Evolutionary conservation across 192 early-diverging fungal species (phyloP).

Genomic region (Coemansia pectinata): DNA sequence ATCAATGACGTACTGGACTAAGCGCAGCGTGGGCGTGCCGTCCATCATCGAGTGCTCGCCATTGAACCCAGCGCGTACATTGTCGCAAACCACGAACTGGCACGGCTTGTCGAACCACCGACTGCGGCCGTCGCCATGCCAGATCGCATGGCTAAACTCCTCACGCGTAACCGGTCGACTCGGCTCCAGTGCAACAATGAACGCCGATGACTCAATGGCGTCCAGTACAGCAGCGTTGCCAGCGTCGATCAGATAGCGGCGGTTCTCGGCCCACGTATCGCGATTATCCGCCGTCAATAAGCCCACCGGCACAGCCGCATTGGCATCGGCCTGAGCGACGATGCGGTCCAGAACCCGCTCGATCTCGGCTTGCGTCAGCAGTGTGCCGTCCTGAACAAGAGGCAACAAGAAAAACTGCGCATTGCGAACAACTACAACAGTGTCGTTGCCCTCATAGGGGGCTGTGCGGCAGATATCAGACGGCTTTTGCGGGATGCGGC

Average conservation of each 20-base stretch:
- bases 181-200: slow-evolving; percentile 89
- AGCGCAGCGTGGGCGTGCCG: slow-evolving; percentile 84
- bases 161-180: slow-evolving; percentile 84
- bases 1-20: slow-evolving; percentile 77
- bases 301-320: slow-evolving; percentile 75
- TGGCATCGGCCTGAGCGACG: slow-evolving; percentile 64
- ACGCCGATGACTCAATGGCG: slow-evolving; percentile 89
- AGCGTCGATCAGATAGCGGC: slow-evolving; percentile 62
- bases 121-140: slow-evolving; percentile 94
- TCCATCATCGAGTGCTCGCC: slow-evolving; percentile 98
- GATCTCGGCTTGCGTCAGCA: slow-evolving; percentile 74
- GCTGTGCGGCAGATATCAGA: slow-evolving; percentile 75
- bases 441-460: slow-evolving; percentile 71
- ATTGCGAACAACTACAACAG: slow-evolving; percentile 82
- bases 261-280: slow-evolving; percentile 86
- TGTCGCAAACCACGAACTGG: slow-evolving; percentile 96
- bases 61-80: slow-evolving; percentile 92
- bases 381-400: slow-evolving; percentile 57
- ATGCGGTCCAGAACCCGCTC: slow-evolving; percentile 72
- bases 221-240: slow-evolving; percentile 75
- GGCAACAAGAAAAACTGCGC: slow-evolving; percentile 86
- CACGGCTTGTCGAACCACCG: slow-evolving; percentile 97
- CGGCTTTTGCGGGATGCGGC: slow-evolving; percentile 86
- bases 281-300: slow-evolving; percentile 88
- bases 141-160: slow-evolving; percentile 83